Evolutionary conservation across 768 basidiomycete species (phyloP), one percentile per base, ranked within the genome.

Genomic region (Mycena albidolilacea): DNA sequence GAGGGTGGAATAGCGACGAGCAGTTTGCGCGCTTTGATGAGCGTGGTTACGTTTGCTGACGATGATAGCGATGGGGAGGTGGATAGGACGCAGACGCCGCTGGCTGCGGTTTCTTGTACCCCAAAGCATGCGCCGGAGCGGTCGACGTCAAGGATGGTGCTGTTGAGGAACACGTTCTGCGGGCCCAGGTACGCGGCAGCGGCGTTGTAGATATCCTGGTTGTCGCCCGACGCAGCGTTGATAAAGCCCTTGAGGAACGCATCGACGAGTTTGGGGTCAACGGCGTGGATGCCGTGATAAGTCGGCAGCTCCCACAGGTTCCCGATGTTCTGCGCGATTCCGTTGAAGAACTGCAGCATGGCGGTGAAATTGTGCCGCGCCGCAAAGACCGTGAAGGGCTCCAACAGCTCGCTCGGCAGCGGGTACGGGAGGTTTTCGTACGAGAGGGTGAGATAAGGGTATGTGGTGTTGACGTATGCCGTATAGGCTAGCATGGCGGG

Each of bases 1-100:
- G 66, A 58, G 66, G 55, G 55, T 35, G 66, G 66, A 44, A 67
- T 67, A n/a, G 66, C 66, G 43, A 67, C 66, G 58, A 67, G 66
- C 17, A 67, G 66, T 57, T 67, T 67, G 57, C 66, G 66, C 3
- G 66, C 66, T 44, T 60, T 58, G 12, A 17, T 59, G 55, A 67
- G 55, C 12, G 57, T 59, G n/a, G 66, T 58, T 19, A 14, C n/a
- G 17, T 38, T 37, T 5, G 41, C 55, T 7, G 66, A 50, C 30
- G 23, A 50, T 44, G 19, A 43, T 43, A 14, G 41, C 1, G 58
- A 37, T n/a, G 58, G 39, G 58, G 58, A 37, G 44, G 57, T 30
- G n/a, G 66, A 67, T 1, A 67, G 65, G 5, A 67, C 55, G 43
- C 65, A 67, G 38, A 58, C 30, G 19, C 39, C 55, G 65, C 54